Base-by-base conservation (phyloP, 73 alveolate genomes). In the Tetrahymena thermophila region DNA sequence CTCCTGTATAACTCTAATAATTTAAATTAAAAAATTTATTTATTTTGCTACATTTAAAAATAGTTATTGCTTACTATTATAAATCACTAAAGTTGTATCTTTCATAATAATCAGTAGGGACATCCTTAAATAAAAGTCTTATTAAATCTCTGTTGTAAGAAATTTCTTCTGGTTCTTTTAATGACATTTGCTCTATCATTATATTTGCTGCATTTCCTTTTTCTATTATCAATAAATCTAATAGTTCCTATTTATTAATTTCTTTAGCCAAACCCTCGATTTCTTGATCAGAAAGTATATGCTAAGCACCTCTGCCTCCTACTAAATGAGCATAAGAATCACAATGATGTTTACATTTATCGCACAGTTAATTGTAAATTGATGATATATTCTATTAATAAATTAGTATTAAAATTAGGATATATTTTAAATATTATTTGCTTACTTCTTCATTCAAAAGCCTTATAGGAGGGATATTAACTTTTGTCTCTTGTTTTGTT, bases 141-240 rank as follows among this genome's bases (percentile, higher is more conserved):
- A 98, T 94, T 93, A 98, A 99, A 44, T 96, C 99, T 95, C 97
- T 98, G 19, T 98, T 97, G 94, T 99, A 99, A 96, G 96, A 94
- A 15, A 98, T 97, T 94, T 98, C 99, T 35, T 97, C 96, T 8
- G 99, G 99, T 94, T 98, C 99, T 34, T 94, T 95, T 89, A 99
- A 96, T 56, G 97, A 98, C 84, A 98, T 95, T 56, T 99, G 98
- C 94, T 97, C 98, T 44, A 99, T 98, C 96, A 99, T 99, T 57
- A 98, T 98, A 96, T 97, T 98, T 34, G 99, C 99, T 71, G 99
- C 98, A 25, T 98, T 96, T 21, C 99, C 99, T 94, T 99, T 99
- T 93, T 98, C 99, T 11, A 98, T 99, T 17, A 96, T 95, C 31
- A 99, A 97, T 31, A 99, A 96, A 84, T 98, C 97, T 42, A 97